Evolutionary conservation across 2,329 filamentous ascomycete species (phyloP), one percentile per base, ranked within the genome.

Genomic region (Coleophoma cylindrospora): DNA sequence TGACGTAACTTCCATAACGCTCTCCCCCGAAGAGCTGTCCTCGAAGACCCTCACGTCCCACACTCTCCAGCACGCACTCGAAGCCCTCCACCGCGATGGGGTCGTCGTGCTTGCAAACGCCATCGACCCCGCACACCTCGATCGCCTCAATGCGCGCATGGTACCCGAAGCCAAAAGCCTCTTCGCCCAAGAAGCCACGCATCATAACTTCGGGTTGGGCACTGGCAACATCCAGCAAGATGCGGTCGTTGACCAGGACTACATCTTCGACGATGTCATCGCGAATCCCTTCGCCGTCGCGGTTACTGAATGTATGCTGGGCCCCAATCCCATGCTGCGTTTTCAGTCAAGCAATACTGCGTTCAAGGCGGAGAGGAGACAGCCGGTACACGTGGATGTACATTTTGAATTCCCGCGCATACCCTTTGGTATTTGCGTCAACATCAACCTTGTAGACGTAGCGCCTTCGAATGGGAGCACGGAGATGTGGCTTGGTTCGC

Each of bases 61-160:
- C 45, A 48, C 54, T 22, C 79, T 96, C 32, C 91, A 96, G 68
- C 89, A 95, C 61, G 90, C 91, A 0, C 96, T 96, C 61, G 91
- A 96, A 70, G 83, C 83, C 36, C 76, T 96, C n/a, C 91, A 96
- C 64, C 79, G 81, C 57, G 84, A 84, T 61, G 91, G 91, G 3
- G 89, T 96, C 68, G 69, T 76, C 17, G 87, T 96, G 12, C 84
- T 83, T 6, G 71, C 80, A 45, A 67, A 78, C 57, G 72, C 73
- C 2, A 68, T 83, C 17, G 70, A 73, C 0, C 73, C 77, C 53
- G 60, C 68, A 0, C 61, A 74, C 17, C 64, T 84, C 7, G 76
- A 84, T 56, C 58, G 59, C 6, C 66, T 86, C 27, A 84, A 85
- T 57, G 55, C 57, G 34, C 77, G 75, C 52, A 86, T 85, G 81